Evolutionary conservation across 768 basidiomycete species (phyloP).

Genomic region (Trametes villosa): DNA sequence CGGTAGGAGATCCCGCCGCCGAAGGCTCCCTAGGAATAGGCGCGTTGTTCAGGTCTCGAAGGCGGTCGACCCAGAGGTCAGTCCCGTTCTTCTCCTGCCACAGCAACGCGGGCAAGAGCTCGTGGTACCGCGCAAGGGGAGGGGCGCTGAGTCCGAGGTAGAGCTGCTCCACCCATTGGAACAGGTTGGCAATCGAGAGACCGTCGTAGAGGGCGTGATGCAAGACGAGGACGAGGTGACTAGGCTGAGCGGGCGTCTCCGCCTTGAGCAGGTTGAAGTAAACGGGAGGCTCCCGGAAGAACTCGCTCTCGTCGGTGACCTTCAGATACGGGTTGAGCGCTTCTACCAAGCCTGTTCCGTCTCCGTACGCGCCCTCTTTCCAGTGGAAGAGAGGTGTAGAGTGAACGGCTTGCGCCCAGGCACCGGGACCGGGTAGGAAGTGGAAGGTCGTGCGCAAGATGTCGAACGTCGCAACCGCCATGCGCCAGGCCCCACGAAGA

Average conservation of each 20-base stretch:
- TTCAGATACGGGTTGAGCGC: conserved; percentile 7
- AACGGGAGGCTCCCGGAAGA: conserved; percentile 38
- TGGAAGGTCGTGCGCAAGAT: conserved; percentile 55
- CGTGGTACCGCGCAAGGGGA: conserved; percentile 39
- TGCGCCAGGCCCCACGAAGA: conserved; percentile 44
- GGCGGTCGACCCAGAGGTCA: conserved; percentile 39
- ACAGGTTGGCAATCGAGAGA: conserved; percentile 42
- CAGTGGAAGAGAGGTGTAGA: conserved; percentile 30
- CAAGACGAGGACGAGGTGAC: conserved; percentile 43
- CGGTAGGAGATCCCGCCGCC: background rate
- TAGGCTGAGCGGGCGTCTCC: background rate
- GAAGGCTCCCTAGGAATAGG: conserved; percentile 5
- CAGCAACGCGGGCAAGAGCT: conserved; percentile 42
- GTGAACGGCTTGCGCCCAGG: conserved; percentile 38
- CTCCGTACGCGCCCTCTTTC: conserved; percentile 22
- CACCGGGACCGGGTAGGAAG: conserved; percentile 41
- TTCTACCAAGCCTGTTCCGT: background rate
- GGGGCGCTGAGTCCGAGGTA: conserved; percentile 33
- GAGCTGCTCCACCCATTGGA: conserved; percentile 36
- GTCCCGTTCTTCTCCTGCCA: conserved; percentile 44
- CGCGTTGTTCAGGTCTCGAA: conserved; percentile 1
- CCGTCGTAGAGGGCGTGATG: conserved; percentile 57
- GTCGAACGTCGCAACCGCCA: conserved; percentile 36
- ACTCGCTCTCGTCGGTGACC: conserved; percentile 24
- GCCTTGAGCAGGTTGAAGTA: conserved; percentile 29